Evolutionary conservation across 768 basidiomycete genomes (phyloP), one percentile per base, ranked within the genome.

Genomic region (Tricholoma flavovirens): DNA sequence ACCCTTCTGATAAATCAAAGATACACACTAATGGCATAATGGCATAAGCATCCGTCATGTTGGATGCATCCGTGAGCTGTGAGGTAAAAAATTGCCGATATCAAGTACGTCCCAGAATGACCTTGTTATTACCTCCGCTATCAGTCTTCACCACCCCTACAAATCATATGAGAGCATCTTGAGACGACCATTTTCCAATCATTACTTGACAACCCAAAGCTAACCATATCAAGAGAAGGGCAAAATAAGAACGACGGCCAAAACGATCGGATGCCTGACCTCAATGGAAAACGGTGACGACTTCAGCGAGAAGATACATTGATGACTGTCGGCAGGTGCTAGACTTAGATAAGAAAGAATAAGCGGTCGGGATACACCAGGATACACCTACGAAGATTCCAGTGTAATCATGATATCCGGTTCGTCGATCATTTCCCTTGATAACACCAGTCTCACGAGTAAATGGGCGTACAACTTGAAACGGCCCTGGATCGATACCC

Each of bases 381-480:
- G n/a, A n/a, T n/a, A n/a, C n/a, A n/a, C n/a, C n/a, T n/a, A n/a
- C n/a, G n/a, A n/a, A n/a, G n/a, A n/a, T n/a, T n/a, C n/a, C n/a
- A n/a, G 24, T 26, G 24, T 72, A n/a, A 79, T 58, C 1, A 77
- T 78, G 58, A 61, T 78, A 79, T 0, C 77, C 78, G 6, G 73
- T 76, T 12, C 53, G 68, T 4, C 60, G 67, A 55, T 77, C 76
- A 45, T 79, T 73, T 2, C 76, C 76, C 10, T 63, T 61, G 11
- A 75, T 77, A 12, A 80, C 69, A 5, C 75, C 75, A 15, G 73
- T 74, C 17, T 74, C 71, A 42, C 71, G 66, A 40, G 79, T 70
- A 26, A 77, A 70, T 51, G 21, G 30, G 21, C 35, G 35, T 11
- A 51, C 36, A 51, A n/a, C n/a, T n/a, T n/a, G n/a, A n/a, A 51